These are phyloP conservation scores for Lathyrus sativus DNA, from an alignment of 306 rosid genomes.

Conservation along the genomic window DNA sequence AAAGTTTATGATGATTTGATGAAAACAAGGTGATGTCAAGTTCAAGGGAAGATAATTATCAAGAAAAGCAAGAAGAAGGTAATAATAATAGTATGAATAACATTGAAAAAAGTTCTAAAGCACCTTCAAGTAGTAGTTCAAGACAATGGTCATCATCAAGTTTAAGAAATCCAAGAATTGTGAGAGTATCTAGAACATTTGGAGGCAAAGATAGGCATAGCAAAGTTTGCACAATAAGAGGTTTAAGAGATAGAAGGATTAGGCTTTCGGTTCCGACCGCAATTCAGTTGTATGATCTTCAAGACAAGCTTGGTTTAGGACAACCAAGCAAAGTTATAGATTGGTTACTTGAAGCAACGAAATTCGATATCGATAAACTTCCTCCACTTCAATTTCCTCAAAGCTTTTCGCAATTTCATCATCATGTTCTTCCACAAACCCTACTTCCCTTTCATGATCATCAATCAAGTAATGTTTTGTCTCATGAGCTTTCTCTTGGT, in stretches of 20 bases:
- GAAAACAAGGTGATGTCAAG: constrained; percentile 40
- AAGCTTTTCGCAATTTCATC: constrained; percentile 58
- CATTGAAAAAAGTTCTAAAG: constrained; percentile 35
- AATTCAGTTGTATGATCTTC: constrained; percentile 81
- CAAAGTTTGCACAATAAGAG: constrained; percentile 90
- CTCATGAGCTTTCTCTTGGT: constrained; percentile 43
- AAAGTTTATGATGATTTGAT: constrained; percentile 9
- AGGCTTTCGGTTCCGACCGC: constrained; percentile 93
- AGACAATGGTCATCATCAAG: constrained; percentile 69
- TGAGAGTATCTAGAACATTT: constrained; percentile 75
- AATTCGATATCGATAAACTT: constrained; percentile 76
- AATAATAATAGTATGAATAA: background rate
- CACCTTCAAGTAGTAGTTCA: constrained; percentile 42
- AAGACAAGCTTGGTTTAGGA: constrained; percentile 67
- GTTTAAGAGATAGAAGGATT: constrained; percentile 84
- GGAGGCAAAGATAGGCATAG: constrained; percentile 98
- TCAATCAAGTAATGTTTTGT: constrained; percentile 22
- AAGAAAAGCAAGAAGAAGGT: constrained; percentile 51
- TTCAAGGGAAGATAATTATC: constrained; percentile 52
- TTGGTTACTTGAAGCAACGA: constrained; percentile 79
- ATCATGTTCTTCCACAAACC: constrained; percentile 41
- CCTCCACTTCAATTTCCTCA: constrained; percentile 87
- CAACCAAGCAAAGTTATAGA: constrained; percentile 95
- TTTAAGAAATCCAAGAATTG: constrained; percentile 84
- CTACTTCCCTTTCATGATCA: constrained; percentile 43